Evolutionary conservation across 345 rosid species (phyloP), one percentile per base, ranked within the genome.

Genomic region (Durio zibethinus): DNA sequence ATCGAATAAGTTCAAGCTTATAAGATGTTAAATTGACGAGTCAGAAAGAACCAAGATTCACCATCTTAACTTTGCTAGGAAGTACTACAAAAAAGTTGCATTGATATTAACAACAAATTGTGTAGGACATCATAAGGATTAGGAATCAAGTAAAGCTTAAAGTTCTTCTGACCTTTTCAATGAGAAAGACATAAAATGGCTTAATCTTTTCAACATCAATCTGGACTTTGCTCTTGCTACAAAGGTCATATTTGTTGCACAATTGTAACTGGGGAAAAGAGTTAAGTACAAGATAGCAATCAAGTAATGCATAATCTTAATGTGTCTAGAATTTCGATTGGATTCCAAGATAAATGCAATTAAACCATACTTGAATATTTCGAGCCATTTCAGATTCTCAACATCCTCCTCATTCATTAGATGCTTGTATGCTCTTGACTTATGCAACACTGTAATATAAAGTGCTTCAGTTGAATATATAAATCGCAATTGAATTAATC

Each of bases 321-420:
- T 48, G n/a, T n/a, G n/a, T n/a, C n/a, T n/a, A 48, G 23, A 3
- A 0, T n/a, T 21, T 18, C 8, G 20, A 0, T 31, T 0, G 8
- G 43, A 40, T 10, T 40, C 43, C 43, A 6, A 10, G 12, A 0
- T 62, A 33, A 61, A 43, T 5, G 33, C 23, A 52, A 35, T 43
- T 56, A 5, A 27, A 14, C 12, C 40, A 70, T 88, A 91, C 97
- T 86, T 90, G 85, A 91, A 91, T 25, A 90, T 29, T 18, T 90
- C 81, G 63, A 91, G 88, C 92, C 93, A 91, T 80, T 87, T 87
- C 14, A 88, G 57, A n/a, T 82, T 85, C 75, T 87, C 88, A 10
- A 74, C 78, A 65, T 91, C 92, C 77, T 87, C 86, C 50, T 87
- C 84, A 76, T 86, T 88, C 97, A 88, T 90, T 11, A 91, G 87